Evolutionary conservation across 148 eudicot species (phyloP), one percentile per base, ranked within the genome.

Genomic region (Rhododendron griersonianum): DNA sequence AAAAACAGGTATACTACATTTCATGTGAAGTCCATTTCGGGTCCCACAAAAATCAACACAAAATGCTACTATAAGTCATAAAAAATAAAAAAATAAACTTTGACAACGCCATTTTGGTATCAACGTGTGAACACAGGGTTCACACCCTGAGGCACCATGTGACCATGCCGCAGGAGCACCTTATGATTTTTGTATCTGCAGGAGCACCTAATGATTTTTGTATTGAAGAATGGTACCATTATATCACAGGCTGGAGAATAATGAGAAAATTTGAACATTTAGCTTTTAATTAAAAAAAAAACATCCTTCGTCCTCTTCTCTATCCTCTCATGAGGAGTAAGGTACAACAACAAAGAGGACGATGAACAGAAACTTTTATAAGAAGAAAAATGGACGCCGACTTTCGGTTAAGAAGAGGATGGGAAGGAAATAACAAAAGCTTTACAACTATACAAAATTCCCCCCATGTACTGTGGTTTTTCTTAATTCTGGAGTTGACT

Each of bases 371-470:
- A n/a, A 73, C 59, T 21, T 55, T 5, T 51, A 13, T 25, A 53
- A 51, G 39, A 74, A 48, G 55, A 71, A 71, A 55, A 55, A 35
- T 21, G 61, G 1, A 73, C 14, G 18, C 85, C 50, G 9, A 19
- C 45, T 84, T 45, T 59, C 33, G 83, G 87, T 82, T 15, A 57
- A 65, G 57, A 74, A 57, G 41, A 55, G 48, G 37, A n/a, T 33
- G 77, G 69, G 63, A 44, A 74, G 25, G 25, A 41, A 84, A 59
- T 51, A 82, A 88, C 86, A 88, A 82, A 63, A 85, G 89, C 90
- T 89, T 87, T 90, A 90, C 92, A 92, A 81, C 88, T 85, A 85
- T 84, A 87, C 90, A 81, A 80, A 87, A 82, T 85, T 80, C 86
- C 80, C 73, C 28, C 86, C 80, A 39, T 35, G 23, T 33, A 28